phyloP scores from a whole-genome alignment of 345 rosid genomes.

The Raphanus sativus region DNA sequence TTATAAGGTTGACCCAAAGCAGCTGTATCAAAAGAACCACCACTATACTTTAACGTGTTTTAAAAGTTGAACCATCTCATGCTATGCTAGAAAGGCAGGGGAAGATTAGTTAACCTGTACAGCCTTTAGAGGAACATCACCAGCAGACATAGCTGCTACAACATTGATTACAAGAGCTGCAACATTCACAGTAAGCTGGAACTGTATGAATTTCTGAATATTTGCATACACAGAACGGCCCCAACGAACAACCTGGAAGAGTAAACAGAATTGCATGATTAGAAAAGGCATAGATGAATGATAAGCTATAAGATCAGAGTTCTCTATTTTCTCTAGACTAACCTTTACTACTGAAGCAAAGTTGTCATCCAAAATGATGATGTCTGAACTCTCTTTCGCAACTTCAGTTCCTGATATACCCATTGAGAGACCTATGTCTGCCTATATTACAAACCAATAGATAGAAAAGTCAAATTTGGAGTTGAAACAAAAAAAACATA shows the following conservation, averaged over 20 bases:
- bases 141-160: slow-evolving; percentile 84
- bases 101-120: slow-evolving; percentile 63
- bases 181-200: slow-evolving; percentile 93
- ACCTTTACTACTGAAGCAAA: slow-evolving; percentile 99
- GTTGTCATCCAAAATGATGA: slow-evolving; percentile 90
- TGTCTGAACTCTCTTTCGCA: slow-evolving; percentile 95
- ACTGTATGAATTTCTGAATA: slow-evolving; percentile 95
- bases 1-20: slow-evolving; percentile 96
- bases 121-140: slow-evolving; percentile 88
- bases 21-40: slow-evolving; percentile 54
- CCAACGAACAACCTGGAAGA: slow-evolving; percentile 89
- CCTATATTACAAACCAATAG: slow-evolving; percentile 49
- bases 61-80: neutral
- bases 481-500: slow-evolving; percentile 16
- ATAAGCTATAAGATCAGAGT: neutral
- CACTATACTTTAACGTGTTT: neutral
- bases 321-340: slow-evolving; percentile 20
- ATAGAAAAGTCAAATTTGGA: slow-evolving; percentile 27
- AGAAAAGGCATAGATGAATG: slow-evolving; percentile 6
- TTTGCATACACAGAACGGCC: slow-evolving; percentile 98
- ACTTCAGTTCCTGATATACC: slow-evolving; percentile 98
- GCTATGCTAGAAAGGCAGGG: neutral
- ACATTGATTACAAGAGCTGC: slow-evolving; percentile 93
- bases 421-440: slow-evolving; percentile 96
- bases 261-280: slow-evolving; percentile 7